Percentiles rank a stretch among this genome's conserved stretches.
Conservation (phyloP, 169 alveolate genomes). For the Cryptosporidium bovis region DNA sequence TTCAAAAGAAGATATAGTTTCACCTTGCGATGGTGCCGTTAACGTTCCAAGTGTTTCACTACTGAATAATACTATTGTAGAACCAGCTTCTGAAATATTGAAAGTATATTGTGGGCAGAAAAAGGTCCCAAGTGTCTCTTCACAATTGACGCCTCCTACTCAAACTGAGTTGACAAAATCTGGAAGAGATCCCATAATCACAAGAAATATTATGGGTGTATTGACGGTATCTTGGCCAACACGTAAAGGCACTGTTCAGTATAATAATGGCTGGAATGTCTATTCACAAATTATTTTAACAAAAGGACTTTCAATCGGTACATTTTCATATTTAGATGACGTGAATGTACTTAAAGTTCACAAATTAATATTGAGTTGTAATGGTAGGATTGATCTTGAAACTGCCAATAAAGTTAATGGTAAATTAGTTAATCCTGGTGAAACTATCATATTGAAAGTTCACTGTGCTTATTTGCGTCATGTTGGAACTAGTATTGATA, state of each 20-base stretch:
- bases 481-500: no score
- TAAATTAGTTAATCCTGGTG: constrained; percentile 10
- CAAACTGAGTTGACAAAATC: no score
- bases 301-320: background rate
- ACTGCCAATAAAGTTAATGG: constrained; percentile 1
- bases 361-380: background rate
- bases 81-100: background rate
- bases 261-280: constrained; percentile 9
- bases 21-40: constrained; percentile 29
- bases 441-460: background rate
- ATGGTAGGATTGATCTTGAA: constrained; percentile 6
- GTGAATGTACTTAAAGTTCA: background rate
- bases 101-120: constrained; percentile 7
- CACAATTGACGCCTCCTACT: no score
- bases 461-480: background rate
- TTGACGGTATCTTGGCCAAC: constrained; percentile 19
- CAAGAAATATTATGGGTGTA: constrained; percentile 9
- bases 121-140: background rate
- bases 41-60: background rate
- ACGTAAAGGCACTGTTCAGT: constrained; percentile 6
- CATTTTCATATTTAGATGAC: constrained; percentile 15
- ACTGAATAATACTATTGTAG: constrained; percentile 3
- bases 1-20: background rate
- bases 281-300: background rate
- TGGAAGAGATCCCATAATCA: no score